Evolutionary conservation across 2,329 filamentous ascomycete genomes (phyloP).

Genomic region (Botryotinia convoluta): DNA sequence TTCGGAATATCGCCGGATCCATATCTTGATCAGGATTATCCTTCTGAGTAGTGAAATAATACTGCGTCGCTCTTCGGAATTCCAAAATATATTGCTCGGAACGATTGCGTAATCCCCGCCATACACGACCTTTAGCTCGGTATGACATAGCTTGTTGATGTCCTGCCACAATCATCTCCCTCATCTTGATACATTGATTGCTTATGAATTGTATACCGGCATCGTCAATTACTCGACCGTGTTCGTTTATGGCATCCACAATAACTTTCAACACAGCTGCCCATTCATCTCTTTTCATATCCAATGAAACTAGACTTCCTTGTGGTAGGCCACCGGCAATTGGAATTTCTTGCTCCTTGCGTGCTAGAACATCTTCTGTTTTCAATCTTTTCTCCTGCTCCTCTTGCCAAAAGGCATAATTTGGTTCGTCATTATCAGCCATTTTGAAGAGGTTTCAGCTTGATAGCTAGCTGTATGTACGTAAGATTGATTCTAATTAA

Average conservation of each 20-base stretch:
- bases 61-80: conserved; percentile 11
- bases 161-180: background rate
- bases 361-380: background rate
- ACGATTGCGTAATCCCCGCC: conserved; percentile 14
- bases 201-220: background rate
- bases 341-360: background rate
- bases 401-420: background rate
- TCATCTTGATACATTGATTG: background rate
- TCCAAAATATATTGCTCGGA: conserved; percentile 9
- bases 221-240: background rate
- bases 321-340: no score
- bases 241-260: background rate
- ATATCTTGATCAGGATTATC: background rate
- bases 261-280: background rate
- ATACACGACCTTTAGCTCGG: conserved; percentile 29
- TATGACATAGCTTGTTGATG: conserved; percentile 7
- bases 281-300: conserved; percentile 1
- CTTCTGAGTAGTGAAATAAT: conserved; percentile 5
- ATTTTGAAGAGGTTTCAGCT: background rate
- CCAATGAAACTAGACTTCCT: background rate
- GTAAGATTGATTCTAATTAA: background rate
- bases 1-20: background rate
- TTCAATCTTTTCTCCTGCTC: background rate
- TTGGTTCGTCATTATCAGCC: background rate
- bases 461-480: background rate